Evolutionary conservation across 768 basidiomycete genomes (phyloP).

Genomic region (Ramaria sp.): DNA sequence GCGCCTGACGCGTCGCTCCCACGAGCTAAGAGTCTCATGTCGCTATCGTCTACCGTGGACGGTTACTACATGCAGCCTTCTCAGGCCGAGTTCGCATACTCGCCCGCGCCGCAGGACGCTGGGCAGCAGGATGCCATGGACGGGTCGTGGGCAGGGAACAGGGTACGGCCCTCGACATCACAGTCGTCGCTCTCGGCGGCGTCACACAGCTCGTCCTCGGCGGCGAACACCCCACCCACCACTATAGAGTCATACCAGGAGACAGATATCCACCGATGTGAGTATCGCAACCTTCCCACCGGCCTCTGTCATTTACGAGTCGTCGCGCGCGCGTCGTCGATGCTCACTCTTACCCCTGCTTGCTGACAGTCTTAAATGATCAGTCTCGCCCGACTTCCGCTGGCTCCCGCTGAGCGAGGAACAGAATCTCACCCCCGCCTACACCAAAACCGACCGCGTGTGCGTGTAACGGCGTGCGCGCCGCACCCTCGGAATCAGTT

Average conservation of each 20-base stretch:
- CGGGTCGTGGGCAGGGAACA: constrained; percentile 2
- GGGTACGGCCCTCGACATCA: constrained; percentile 57
- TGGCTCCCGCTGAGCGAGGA: constrained; percentile 9
- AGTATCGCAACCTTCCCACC: constrained; percentile 28
- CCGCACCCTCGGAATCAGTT: not conserved
- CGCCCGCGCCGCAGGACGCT: constrained; percentile 33
- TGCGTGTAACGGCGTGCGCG: constrained; percentile 3
- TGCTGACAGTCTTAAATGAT: constrained; percentile 8
- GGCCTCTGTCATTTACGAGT: not conserved
- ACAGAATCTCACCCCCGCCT: not conserved
- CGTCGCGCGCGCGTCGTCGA: constrained; percentile 1
- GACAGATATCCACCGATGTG: constrained; percentile 76
- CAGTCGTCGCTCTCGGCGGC: constrained; percentile 70
- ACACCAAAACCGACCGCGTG: constrained; percentile 3
- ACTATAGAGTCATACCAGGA: constrained; percentile 31
- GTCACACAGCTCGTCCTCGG: constrained; percentile 66
- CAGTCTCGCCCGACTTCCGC: constrained; percentile 13
- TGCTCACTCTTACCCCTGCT: constrained; percentile 10
- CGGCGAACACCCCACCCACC: constrained; percentile 63
- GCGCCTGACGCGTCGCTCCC: constrained; percentile 29
- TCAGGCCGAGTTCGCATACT: constrained; percentile 77
- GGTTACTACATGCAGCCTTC: constrained; percentile 52
- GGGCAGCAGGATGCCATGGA: constrained; percentile 7
- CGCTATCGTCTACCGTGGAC: constrained; percentile 56
- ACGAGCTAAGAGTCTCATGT: constrained; percentile 77